Conservation (phyloP, 2,329 filamentous ascomycete genomes). For the Arachnomyces sp. region DNA sequence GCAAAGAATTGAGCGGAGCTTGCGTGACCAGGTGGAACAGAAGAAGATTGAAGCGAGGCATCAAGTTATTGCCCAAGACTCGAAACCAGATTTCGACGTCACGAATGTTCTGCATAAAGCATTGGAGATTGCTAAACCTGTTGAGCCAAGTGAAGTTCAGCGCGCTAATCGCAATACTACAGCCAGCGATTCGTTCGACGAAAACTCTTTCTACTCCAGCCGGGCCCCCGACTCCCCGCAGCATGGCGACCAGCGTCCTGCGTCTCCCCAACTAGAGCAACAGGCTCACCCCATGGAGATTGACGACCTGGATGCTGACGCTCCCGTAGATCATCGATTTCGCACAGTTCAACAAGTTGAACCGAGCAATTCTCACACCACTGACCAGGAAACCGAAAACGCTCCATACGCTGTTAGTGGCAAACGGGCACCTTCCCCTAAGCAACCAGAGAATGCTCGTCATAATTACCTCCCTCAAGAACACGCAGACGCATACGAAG, state of each 20-base stretch:
- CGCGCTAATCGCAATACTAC: constrained; percentile 54
- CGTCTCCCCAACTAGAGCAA: constrained; percentile 20
- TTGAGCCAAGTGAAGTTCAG: constrained; percentile 39
- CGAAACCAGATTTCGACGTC: constrained; percentile 60
- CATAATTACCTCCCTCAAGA: constrained; percentile 18
- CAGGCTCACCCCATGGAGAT: constrained; percentile 20
- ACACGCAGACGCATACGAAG: constrained; percentile 31
- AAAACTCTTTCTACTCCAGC: constrained; percentile 94
- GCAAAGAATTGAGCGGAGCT: constrained; percentile 66
- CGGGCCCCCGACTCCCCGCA: constrained; percentile 70
- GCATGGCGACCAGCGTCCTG: constrained; percentile 28
- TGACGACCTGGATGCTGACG: constrained; percentile 27
- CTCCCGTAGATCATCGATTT: constrained; percentile 25
- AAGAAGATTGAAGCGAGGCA: constrained; percentile 43
- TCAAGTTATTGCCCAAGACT: constrained; percentile 45
- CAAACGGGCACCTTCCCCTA: constrained; percentile 24
- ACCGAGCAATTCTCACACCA: constrained; percentile 28
- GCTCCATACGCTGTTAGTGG: constrained; percentile 31
- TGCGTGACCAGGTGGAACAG: constrained; percentile 72
- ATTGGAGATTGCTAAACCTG: constrained; percentile 60
- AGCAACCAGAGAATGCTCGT: constrained; percentile 19
- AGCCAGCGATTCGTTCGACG: constrained; percentile 76
- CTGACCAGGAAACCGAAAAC: constrained; percentile 33
- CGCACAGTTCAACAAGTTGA: constrained; percentile 32
- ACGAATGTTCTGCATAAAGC: constrained; percentile 66